A percentile compares a stretch with the other conserved stretches of the same genome.
Evolutionary conservation across 2,329 filamentous ascomycete genomes (phyloP).

Genomic region (Neobulgaria alba): DNA sequence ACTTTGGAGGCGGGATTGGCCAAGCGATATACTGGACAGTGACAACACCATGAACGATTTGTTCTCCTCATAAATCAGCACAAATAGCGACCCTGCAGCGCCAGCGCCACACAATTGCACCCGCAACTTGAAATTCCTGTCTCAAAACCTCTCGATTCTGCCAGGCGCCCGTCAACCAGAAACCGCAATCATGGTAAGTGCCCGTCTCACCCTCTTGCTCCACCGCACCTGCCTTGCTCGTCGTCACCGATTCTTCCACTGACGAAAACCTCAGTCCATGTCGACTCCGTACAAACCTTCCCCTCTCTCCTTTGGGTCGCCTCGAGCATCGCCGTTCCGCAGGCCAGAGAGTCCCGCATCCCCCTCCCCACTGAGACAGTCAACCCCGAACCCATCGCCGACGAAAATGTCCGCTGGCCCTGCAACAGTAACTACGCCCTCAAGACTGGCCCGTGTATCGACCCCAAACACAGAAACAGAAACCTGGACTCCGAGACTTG

Average conservation of each 20-base stretch:
- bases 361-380: slow-evolving; percentile 55
- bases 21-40: no score
- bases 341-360: slow-evolving; percentile 55
- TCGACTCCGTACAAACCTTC: slow-evolving; percentile 57
- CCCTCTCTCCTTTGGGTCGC: slow-evolving; percentile 62
- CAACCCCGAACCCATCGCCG: slow-evolving; percentile 50
- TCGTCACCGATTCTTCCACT: slow-evolving; percentile 6
- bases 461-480: slow-evolving; percentile 29
- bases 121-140: no score
- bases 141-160: no score
- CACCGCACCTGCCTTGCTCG: slow-evolving; percentile 19
- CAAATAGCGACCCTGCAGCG: no score
- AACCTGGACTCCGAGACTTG: slow-evolving; percentile 26
- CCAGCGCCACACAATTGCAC: no score
- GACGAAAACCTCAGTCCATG: slow-evolving; percentile 16
- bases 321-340: slow-evolving; percentile 58
- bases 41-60: no score
- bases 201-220: background rate
- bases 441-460: slow-evolving; percentile 30
- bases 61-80: no score
- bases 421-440: slow-evolving; percentile 35
- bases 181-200: no score
- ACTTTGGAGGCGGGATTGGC: no score
- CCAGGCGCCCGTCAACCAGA: no score
- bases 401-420: slow-evolving; percentile 35